phyloP scores from a whole-genome alignment of 2,329 filamentous ascomycete genomes.

The Penicillium olsonii region DNA sequence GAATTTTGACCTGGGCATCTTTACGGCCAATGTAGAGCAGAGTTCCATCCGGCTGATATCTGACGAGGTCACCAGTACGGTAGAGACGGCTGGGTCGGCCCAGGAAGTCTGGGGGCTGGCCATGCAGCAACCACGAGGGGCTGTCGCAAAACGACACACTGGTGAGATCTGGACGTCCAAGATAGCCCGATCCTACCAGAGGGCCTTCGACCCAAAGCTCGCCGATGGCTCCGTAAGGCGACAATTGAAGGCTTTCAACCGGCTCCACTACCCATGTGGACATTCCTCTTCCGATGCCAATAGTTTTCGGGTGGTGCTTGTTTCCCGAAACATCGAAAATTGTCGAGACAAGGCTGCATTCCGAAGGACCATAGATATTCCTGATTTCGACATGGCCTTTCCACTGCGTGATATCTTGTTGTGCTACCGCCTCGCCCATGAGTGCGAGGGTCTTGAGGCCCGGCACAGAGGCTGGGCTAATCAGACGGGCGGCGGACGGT shows the following conservation, averaged over 20 bases:
- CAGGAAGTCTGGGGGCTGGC: not conserved
- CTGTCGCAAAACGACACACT: not conserved
- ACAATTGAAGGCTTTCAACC: not conserved
- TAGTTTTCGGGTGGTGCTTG: not conserved
- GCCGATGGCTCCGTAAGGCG: not conserved
- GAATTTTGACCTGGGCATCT: conserved; percentile 7
- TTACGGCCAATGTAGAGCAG: conserved; percentile 5
- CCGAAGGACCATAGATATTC: not conserved
- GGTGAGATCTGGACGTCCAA: not conserved
- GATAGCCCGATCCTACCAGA: not conserved
- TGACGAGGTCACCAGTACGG: conserved; percentile 6
- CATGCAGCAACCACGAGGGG: not conserved
- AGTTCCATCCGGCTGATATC: not conserved
- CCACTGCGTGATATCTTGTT: not conserved
- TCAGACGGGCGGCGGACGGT: not conserved
- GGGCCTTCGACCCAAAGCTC: not conserved
- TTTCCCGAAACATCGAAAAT: not conserved
- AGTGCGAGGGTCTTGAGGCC: not conserved
- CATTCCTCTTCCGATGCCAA: not conserved
- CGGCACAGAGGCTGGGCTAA: not conserved
- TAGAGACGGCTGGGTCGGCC: not conserved
- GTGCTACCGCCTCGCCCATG: not conserved
- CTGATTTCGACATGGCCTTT: not conserved
- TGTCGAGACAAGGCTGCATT: not conserved
- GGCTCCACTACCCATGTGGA: not conserved